A percentile compares a stretch with the other conserved stretches of the same genome.
Evolutionary conservation across 257 asterid genomes (phyloP).

Genomic region (Nicotiana benthamiana): DNA sequence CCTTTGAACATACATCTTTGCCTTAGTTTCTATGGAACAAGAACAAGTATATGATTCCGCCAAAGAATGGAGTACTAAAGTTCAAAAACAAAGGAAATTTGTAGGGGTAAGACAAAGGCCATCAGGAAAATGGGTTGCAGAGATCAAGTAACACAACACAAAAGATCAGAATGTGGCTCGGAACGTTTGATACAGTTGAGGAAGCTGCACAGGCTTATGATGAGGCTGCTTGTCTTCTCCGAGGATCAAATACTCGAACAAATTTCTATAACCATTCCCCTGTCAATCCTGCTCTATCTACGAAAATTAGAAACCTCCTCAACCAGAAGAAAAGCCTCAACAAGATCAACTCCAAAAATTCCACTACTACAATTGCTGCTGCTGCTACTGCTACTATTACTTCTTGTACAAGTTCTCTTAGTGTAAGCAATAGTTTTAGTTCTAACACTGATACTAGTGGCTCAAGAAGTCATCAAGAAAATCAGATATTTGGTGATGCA

Average conservation of each 20-base stretch:
- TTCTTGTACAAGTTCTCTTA: slow-evolving; percentile 8
- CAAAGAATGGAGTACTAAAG: background rate
- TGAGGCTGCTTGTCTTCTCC: slow-evolving; percentile 79
- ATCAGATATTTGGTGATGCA: slow-evolving; percentile 19
- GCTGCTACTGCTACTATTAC: background rate
- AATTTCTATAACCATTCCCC: slow-evolving; percentile 57
- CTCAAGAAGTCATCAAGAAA: slow-evolving; percentile 2
- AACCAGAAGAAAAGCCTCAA: slow-evolving; percentile 45
- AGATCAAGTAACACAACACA: slow-evolving; percentile 87
- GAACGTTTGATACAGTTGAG: slow-evolving; percentile 79
- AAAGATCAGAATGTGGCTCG: slow-evolving; percentile 87
- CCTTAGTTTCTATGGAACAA: background rate
- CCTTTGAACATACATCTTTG: background rate
- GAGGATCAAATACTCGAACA: slow-evolving; percentile 71
- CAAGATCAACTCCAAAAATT: slow-evolving; percentile 12
- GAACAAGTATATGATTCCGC: background rate
- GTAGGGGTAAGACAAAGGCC: slow-evolving; percentile 88
- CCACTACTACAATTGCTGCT: background rate
- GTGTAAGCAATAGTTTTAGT: slow-evolving; percentile 7
- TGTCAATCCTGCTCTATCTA: slow-evolving; percentile 61
- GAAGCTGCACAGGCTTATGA: slow-evolving; percentile 87
- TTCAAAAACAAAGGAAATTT: slow-evolving; percentile 35
- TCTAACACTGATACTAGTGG: slow-evolving; percentile 14
- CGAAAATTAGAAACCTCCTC: slow-evolving; percentile 63
- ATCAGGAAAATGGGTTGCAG: slow-evolving; percentile 88